These are phyloP conservation scores for Pseudognaphalium luteoalbum DNA, from an alignment of 129 eudicot species.

Conservation along the genomic window DNA sequence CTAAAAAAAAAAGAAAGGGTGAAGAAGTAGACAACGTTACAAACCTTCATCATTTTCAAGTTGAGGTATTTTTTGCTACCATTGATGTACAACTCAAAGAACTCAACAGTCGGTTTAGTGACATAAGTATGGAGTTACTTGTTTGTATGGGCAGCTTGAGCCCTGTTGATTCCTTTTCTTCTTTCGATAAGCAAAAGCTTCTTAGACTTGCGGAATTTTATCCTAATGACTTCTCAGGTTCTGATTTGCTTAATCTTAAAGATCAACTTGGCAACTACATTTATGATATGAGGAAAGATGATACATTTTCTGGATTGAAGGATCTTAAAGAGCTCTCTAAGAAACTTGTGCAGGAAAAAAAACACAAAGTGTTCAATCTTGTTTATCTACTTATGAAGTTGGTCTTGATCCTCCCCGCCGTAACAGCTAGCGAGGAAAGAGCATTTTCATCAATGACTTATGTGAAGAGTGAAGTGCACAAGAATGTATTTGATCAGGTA, in stretches of 20 bases:
- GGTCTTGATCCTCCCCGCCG: slow-evolving; percentile 14
- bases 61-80: slow-evolving; percentile 4
- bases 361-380: slow-evolving; percentile 15
- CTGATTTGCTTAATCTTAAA: slow-evolving; percentile 2
- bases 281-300: background rate
- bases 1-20: slow-evolving; percentile 25
- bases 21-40: background rate
- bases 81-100: background rate
- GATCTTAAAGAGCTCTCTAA: slow-evolving; percentile 21
- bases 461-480: background rate
- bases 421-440: slow-evolving; percentile 15
- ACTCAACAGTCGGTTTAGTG: slow-evolving; percentile 7
- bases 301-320: slow-evolving; percentile 11
- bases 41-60: slow-evolving; percentile 11
- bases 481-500: background rate
- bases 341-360: slow-evolving; percentile 17
- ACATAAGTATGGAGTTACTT: background rate
- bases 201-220: slow-evolving; percentile 6
- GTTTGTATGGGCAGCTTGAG: background rate
- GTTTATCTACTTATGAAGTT: slow-evolving; percentile 16
- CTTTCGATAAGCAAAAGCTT: slow-evolving; percentile 17
- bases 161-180: background rate
- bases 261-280: slow-evolving; percentile 11
- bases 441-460: slow-evolving; percentile 7
- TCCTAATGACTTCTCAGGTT: slow-evolving; percentile 15